Conservation (phyloP, 352 stramenopile species). For the Phytophthora colocasiae region DNA sequence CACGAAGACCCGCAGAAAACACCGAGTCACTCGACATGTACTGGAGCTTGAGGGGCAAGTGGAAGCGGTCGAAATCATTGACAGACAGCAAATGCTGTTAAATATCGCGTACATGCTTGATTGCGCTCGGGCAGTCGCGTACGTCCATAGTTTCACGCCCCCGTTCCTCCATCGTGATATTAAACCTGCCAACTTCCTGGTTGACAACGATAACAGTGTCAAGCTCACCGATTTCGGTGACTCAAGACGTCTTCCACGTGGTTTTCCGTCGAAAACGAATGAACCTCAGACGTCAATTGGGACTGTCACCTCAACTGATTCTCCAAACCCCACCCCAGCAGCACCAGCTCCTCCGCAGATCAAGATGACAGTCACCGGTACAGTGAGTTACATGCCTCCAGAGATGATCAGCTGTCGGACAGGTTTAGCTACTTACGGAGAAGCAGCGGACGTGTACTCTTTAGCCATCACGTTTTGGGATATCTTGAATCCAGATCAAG, state of each 20-base stretch:
- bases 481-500: constrained; percentile 56
- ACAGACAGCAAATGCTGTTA: constrained; percentile 52
- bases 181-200: constrained; percentile 71
- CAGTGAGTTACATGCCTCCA: constrained; percentile 78
- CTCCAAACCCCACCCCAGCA: constrained; percentile 2
- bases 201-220: constrained; percentile 56
- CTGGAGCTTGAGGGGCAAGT: constrained; percentile 21
- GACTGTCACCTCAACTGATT: constrained; percentile 19
- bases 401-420: constrained; percentile 67
- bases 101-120: constrained; percentile 72
- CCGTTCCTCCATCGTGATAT: constrained; percentile 74
- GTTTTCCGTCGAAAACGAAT: constrained; percentile 14
- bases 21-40: constrained; percentile 8
- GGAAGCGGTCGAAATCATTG: constrained; percentile 4
- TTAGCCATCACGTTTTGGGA: constrained; percentile 82
- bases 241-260: constrained; percentile 49
- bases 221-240: constrained; percentile 81
- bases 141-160: constrained; percentile 70
- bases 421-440: constrained; percentile 58
- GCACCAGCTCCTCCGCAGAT: constrained; percentile 27
- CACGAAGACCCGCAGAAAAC: constrained; percentile 8
- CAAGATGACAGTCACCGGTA: constrained; percentile 75
- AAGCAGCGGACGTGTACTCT: constrained; percentile 77
- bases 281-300: constrained; percentile 17
- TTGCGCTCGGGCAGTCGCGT: constrained; percentile 60